Conservation (phyloP, 202 grass and related monocot genomes). For the Zoysia matrella region DNA sequence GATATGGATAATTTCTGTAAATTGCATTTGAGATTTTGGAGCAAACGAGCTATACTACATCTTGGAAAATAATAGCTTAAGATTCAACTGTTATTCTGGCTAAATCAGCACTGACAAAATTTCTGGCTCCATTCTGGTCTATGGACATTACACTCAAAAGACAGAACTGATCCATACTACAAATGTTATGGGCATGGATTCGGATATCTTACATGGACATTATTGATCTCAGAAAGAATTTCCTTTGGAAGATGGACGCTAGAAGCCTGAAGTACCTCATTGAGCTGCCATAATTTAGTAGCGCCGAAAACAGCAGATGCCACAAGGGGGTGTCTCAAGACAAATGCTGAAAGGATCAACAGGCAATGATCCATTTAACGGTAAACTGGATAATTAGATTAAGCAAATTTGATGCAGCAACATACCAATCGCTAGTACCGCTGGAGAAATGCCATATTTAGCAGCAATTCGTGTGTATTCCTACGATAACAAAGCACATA, state of each 20-base stretch:
- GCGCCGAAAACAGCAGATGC: conserved; percentile 78
- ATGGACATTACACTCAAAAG: not conserved
- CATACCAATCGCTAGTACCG: conserved; percentile 73
- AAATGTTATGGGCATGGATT: conserved; percentile 71
- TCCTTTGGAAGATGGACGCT: conserved; percentile 50
- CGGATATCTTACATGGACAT: conserved; percentile 73
- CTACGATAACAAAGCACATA: conserved; percentile 45
- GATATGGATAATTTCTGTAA: no score
- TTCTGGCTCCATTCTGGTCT: conserved; percentile 1
- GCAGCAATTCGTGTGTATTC: conserved; percentile 68
- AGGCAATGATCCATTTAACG: conserved; percentile 3
- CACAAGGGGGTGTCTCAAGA: conserved; percentile 67
- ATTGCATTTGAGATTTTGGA: no score
- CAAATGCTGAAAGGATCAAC: conserved; percentile 29
- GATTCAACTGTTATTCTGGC: not conserved
- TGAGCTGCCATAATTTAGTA: conserved; percentile 74
- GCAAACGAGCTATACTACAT: no score
- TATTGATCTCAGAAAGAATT: conserved; percentile 67
- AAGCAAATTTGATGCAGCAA: not conserved
- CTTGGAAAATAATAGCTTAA: no score
- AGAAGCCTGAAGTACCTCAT: conserved; percentile 63
- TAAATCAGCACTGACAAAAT: conserved; percentile 11
- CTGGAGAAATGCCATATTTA: conserved; percentile 69
- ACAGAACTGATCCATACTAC: not conserved
- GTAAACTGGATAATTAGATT: not conserved